Conservation (phyloP, 805 yeast species). For the Limtongia smithiae region DNA sequence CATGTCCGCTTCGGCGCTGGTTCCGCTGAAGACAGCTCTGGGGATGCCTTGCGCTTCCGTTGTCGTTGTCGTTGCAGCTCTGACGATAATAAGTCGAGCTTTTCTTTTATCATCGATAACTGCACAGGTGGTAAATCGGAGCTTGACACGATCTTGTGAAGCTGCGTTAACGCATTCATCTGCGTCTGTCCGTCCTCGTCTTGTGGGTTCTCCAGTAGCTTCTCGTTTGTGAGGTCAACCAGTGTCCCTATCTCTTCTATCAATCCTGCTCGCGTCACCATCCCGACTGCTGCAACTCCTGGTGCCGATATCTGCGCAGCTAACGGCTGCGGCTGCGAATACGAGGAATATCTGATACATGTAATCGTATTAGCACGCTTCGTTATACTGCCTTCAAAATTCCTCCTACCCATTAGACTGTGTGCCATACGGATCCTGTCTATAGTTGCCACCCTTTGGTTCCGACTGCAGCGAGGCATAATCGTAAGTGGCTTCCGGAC, state of each 20-base stretch:
- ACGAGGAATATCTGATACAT: not conserved
- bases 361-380: not conserved
- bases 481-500: too few species aligned
- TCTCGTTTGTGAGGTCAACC: conserved; percentile 12
- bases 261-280: conserved; percentile 13
- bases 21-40: not conserved
- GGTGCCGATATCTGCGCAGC: not conserved
- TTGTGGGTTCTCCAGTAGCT: conserved; percentile 8
- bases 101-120: conserved; percentile 19
- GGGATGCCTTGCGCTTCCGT: conserved; percentile 17
- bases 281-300: conserved; percentile 1
- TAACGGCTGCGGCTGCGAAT: too few species aligned
- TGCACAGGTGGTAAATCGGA: conserved; percentile 27
- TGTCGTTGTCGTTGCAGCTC: conserved; percentile 8
- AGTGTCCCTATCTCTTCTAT: conserved; percentile 14
- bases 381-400: too few species aligned
- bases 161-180: conserved; percentile 26
- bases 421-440: too few species aligned
- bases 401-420: not conserved
- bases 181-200: conserved; percentile 33
- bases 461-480: too few species aligned
- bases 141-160: conserved; percentile 19
- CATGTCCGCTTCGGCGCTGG: conserved; percentile 21
- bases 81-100: conserved; percentile 10
- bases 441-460: too few species aligned